A percentile compares a stretch with the other conserved stretches of the same genome.
These are phyloP conservation scores for Cadophora sp. DNA, from an alignment of 2,329 filamentous ascomycete species.

Conservation along the genomic window DNA sequence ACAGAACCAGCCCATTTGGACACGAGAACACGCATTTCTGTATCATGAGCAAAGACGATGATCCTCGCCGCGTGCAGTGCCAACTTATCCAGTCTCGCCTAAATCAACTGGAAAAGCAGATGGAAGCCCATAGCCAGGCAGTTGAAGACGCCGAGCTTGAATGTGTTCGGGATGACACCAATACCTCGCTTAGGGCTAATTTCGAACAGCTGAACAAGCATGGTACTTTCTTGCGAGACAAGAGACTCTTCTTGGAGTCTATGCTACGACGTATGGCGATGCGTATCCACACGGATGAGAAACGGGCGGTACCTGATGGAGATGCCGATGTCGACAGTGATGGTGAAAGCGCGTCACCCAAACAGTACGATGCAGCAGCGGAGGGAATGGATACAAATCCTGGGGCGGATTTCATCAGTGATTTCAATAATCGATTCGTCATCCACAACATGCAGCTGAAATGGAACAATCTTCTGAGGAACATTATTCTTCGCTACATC, in stretches of 20 bases:
- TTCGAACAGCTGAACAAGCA: conserved; percentile 66
- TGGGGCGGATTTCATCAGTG: conserved; percentile 83
- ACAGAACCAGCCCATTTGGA: conserved; percentile 87
- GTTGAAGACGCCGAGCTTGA: conserved; percentile 79
- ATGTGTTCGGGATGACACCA: conserved; percentile 58
- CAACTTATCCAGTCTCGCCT: conserved; percentile 84
- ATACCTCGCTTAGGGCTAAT: conserved; percentile 60
- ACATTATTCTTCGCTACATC: conserved; percentile 96
- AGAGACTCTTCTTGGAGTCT: conserved; percentile 62
- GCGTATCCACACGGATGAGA: conserved; percentile 40
- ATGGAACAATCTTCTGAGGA: conserved; percentile 96
- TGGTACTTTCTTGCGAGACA: conserved; percentile 61
- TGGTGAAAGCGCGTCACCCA: conserved; percentile 33
- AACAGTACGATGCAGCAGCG: conserved; percentile 50
- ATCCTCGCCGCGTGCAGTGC: conserved; percentile 87
- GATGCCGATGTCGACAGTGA: conserved; percentile 49
- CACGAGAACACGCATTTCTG: conserved; percentile 93
- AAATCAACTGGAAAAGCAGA: conserved; percentile 78
- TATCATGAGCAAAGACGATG: conserved; percentile 90
- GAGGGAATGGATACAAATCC: conserved; percentile 70
- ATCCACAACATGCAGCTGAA: conserved; percentile 98
- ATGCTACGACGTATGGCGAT: conserved; percentile 52
- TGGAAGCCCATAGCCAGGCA: conserved; percentile 73
- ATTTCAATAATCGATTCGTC: conserved; percentile 98
- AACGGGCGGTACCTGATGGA: conserved; percentile 37